A percentile compares a stretch with the other conserved stretches of the same genome.
These are phyloP conservation scores for Phytopythium helicoides DNA, from an alignment of 352 stramenopile genomes.

Conservation along the genomic window DNA sequence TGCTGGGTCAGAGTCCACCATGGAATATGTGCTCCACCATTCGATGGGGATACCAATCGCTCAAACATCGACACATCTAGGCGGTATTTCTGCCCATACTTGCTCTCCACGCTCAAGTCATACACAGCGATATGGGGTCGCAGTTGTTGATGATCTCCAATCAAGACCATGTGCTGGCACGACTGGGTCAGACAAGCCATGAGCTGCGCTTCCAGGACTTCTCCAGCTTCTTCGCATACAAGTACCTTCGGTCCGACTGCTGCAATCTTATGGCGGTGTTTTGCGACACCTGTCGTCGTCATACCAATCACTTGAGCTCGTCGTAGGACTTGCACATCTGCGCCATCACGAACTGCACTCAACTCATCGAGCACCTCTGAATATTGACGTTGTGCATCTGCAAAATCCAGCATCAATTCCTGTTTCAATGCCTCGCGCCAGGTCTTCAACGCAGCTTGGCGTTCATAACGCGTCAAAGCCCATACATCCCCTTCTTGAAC, in stretches of 20 bases:
- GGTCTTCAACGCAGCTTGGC: constrained; percentile 15
- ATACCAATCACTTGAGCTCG: constrained; percentile 69
- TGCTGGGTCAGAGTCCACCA: constrained; percentile 67
- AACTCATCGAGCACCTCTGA: constrained; percentile 25
- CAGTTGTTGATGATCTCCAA: constrained; percentile 88
- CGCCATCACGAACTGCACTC: constrained; percentile 22
- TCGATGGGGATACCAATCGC: constrained; percentile 38
- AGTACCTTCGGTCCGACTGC: constrained; percentile 62
- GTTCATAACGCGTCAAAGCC: constrained; percentile 24
- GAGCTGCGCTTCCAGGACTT: constrained; percentile 79
- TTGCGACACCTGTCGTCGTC: constrained; percentile 80
- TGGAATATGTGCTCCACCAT: constrained; percentile 5
- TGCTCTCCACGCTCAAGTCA: constrained; percentile 57
- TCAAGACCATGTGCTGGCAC: constrained; percentile 83
- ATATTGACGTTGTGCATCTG: constrained; percentile 29
- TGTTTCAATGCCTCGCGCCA: constrained; percentile 19
- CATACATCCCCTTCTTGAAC: constrained; percentile 20
- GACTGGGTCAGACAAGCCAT: constrained; percentile 51
- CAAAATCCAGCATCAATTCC: constrained; percentile 17
- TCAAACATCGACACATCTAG: constrained; percentile 87
- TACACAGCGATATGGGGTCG: constrained; percentile 74
- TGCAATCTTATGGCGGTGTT: constrained; percentile 62
- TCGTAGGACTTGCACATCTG: constrained; percentile 24
- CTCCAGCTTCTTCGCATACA: constrained; percentile 86
- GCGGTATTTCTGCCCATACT: constrained; percentile 46